phyloP scores from a whole-genome alignment of 2,329 filamentous ascomycete genomes.

The Colletotrichum sp. region DNA sequence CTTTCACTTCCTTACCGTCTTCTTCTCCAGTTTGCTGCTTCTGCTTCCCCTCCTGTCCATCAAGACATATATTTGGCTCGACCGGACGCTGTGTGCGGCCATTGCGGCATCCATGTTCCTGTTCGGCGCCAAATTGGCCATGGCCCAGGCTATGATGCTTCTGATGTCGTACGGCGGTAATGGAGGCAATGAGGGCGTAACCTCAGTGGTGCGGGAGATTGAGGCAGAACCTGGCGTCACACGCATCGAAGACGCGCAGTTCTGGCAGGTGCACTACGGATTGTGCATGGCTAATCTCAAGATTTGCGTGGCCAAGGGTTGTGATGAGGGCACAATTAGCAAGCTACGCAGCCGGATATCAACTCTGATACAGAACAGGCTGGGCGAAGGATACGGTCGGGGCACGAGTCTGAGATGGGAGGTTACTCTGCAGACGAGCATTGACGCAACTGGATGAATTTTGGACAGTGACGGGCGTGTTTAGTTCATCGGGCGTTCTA shows the following conservation, averaged over 20 bases:
- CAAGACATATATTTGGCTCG: constrained; percentile 82
- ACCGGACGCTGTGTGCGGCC: constrained; percentile 78
- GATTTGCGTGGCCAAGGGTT: constrained; percentile 69
- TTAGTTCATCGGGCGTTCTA: background rate
- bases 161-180: constrained; percentile 80
- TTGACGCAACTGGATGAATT: constrained; percentile 29
- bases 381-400: constrained; percentile 87
- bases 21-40: constrained; percentile 81
- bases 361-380: constrained; percentile 80
- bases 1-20: constrained; percentile 91
- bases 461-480: background rate
- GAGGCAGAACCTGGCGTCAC: constrained; percentile 78
- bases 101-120: constrained; percentile 90
- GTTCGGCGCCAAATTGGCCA: constrained; percentile 82
- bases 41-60: constrained; percentile 83
- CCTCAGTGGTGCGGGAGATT: constrained; percentile 83
- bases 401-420: constrained; percentile 87
- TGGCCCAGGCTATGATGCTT: constrained; percentile 89
- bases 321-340: constrained; percentile 72
- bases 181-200: constrained; percentile 54
- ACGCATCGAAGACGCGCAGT: constrained; percentile 86
- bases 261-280: constrained; percentile 99
- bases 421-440: constrained; percentile 81
- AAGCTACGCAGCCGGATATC: constrained; percentile 78
- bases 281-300: constrained; percentile 95